Conservation (phyloP, 78 protist genomes). For the Mantamonas sphyraenae region DNA sequence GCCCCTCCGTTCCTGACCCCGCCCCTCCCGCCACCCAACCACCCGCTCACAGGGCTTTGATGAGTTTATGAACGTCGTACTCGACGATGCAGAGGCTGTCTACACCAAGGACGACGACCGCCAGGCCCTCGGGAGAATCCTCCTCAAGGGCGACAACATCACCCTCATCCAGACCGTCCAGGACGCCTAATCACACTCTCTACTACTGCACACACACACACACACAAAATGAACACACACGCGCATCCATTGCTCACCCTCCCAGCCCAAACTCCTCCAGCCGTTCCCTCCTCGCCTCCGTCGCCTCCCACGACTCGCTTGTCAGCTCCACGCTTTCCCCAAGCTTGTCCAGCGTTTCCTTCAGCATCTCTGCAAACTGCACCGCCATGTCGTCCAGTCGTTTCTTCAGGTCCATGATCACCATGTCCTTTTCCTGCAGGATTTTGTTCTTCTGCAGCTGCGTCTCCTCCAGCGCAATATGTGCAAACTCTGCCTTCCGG, state of each 20-base stretch:
- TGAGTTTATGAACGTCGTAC: constrained; percentile 72
- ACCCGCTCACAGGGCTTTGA: constrained; percentile 48
- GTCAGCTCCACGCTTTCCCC: constrained; percentile 32
- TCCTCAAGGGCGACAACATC: constrained; percentile 66
- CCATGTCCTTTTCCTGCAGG: constrained; percentile 18
- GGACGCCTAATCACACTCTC: too few relatives aligned
- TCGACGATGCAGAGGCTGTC: constrained; percentile 67
- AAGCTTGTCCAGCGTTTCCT: constrained; percentile 40
- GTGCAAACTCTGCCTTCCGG: constrained; percentile 10
- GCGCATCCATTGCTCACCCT: too few relatives aligned
- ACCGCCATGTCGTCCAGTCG: constrained; percentile 42
- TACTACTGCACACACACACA: too few relatives aligned
- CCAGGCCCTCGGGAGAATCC: constrained; percentile 32
- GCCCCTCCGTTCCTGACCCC: background rate
- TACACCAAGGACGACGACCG: constrained; percentile 31
- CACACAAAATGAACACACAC: too few relatives aligned
- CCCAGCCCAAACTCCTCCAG: too few relatives aligned
- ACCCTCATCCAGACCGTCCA: constrained; percentile 31
- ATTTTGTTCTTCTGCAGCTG: constrained; percentile 13
- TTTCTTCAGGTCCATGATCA: constrained; percentile 17
- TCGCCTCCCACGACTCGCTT: too few relatives aligned
- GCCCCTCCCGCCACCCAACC: background rate
- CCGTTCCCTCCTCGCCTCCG: too few relatives aligned
- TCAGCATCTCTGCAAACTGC: constrained; percentile 46
- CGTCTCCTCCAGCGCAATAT: constrained; percentile 5